phyloP scores from a whole-genome alignment of 2,329 filamentous ascomycete species.

The Pezicula carpinea region DNA sequence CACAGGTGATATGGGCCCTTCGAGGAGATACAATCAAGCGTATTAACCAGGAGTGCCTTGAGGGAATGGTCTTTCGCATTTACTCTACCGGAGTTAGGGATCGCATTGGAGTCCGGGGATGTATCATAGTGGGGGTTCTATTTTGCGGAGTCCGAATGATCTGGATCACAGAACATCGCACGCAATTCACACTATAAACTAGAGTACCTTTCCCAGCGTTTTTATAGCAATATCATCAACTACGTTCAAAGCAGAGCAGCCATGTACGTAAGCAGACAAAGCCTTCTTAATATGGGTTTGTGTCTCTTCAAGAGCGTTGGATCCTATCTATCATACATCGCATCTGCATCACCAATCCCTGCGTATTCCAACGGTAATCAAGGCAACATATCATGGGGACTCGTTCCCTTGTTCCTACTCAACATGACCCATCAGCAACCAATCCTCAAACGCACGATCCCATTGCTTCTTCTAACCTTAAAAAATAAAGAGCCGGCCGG shows the following conservation, averaged over 20 bases:
- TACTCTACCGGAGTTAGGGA: conserved; percentile 4
- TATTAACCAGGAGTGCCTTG: too few relatives aligned
- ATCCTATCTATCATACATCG: too few relatives aligned
- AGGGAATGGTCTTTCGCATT: not conserved
- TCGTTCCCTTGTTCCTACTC: conserved; percentile 21
- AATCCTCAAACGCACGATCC: not conserved
- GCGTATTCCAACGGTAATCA: not conserved
- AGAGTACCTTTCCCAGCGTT: conserved; percentile 2
- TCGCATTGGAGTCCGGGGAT: conserved; percentile 6
- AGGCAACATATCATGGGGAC: conserved; percentile 19
- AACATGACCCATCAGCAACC: conserved; percentile 2
- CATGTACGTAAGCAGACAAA: too few relatives aligned
- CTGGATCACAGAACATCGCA: not conserved
- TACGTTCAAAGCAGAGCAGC: not conserved
- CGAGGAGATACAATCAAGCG: not conserved
- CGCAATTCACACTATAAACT: not conserved
- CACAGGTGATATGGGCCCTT: not conserved
- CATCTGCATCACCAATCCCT: too few relatives aligned
- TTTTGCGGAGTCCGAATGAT: conserved; percentile 3
- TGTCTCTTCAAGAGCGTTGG: too few relatives aligned
- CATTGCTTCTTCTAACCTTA: not conserved
- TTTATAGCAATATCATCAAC: conserved; percentile 1
- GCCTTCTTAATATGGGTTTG: too few relatives aligned
- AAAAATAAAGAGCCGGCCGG: not conserved
- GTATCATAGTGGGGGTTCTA: not conserved